These are phyloP conservation scores for Fusarium proliferatum DNA, from an alignment of 2,329 filamentous ascomycete genomes.

Conservation along the genomic window DNA sequence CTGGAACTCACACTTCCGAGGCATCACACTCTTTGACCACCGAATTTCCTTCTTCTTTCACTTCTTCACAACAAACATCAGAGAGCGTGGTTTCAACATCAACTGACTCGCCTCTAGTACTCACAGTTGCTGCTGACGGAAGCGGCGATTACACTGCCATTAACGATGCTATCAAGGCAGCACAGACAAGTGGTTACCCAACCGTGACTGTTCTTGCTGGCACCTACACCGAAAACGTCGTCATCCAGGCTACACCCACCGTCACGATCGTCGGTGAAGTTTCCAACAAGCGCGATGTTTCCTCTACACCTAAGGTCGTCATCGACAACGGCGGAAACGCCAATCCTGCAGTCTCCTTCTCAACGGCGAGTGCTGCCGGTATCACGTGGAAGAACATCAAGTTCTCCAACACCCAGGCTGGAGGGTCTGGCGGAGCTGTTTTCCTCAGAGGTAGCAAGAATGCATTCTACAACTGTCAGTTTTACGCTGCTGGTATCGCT, in stretches of 20 bases:
- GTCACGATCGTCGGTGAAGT: slow-evolving; percentile 56
- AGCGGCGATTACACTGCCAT: slow-evolving; percentile 59
- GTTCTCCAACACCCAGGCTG: slow-evolving; percentile 28
- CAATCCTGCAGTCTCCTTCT: slow-evolving; percentile 13
- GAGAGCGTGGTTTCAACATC: slow-evolving; percentile 23
- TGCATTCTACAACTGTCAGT: slow-evolving; percentile 54
- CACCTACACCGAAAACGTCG: slow-evolving; percentile 57
- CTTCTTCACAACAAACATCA: slow-evolving; percentile 24
- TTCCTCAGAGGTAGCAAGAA: slow-evolving; percentile 30
- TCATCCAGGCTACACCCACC: slow-evolving; percentile 52
- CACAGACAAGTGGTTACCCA: slow-evolving; percentile 51
- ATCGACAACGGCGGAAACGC: slow-evolving; percentile 24
- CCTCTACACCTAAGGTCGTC: slow-evolving; percentile 12
- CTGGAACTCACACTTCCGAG: background rate
- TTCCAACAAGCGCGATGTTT: slow-evolving; percentile 45
- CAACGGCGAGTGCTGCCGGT: background rate
- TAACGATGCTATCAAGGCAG: slow-evolving; percentile 56
- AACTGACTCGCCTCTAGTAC: slow-evolving; percentile 41
- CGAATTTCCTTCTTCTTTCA: slow-evolving; percentile 18
- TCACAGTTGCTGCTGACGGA: slow-evolving; percentile 58
- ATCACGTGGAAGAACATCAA: slow-evolving; percentile 35
- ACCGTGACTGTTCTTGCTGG: slow-evolving; percentile 58
- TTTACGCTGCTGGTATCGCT: slow-evolving; percentile 52
- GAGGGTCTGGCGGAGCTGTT: background rate
- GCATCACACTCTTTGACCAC: slow-evolving; percentile 9